A percentile compares a stretch with the other conserved stretches of the same genome.
Conservation (phyloP, 345 rosid species). For the Populus alba region DNA sequence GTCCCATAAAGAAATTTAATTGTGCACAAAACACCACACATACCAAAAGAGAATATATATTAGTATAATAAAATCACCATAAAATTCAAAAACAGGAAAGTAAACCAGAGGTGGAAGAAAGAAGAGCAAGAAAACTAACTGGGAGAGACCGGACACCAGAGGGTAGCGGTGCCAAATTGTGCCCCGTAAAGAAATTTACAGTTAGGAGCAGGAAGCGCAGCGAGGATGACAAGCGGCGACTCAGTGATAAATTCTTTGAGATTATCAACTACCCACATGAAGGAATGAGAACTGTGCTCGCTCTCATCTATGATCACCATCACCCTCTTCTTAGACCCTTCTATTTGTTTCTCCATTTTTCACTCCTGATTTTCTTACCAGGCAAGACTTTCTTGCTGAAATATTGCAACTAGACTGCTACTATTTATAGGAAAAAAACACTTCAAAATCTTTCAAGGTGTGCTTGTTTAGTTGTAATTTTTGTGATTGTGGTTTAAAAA, state of each 20-base stretch:
- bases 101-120: neutral
- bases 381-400: no score
- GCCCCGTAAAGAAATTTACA: neutral
- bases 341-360: constrained; percentile 22
- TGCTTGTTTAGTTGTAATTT: no score
- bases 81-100: no score
- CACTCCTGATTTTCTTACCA: no score
- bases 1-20: neutral
- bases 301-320: constrained; percentile 81
- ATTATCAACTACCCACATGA: constrained; percentile 54
- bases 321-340: constrained; percentile 45
- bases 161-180: neutral
- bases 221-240: constrained; percentile 56
- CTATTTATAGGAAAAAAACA: no score
- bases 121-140: neutral
- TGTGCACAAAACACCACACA: neutral
- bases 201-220: neutral
- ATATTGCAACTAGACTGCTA: no score
- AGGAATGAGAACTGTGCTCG: constrained; percentile 63
- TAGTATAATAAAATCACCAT: no score
- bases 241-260: constrained; percentile 37
- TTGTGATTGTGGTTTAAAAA: no score
- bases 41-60: no score
- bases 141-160: neutral
- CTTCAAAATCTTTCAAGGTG: no score